Evolutionary conservation across 1,139 yeast species (phyloP), one percentile per base, ranked within the genome.

Genomic region (Debaryomyces sp.): DNA sequence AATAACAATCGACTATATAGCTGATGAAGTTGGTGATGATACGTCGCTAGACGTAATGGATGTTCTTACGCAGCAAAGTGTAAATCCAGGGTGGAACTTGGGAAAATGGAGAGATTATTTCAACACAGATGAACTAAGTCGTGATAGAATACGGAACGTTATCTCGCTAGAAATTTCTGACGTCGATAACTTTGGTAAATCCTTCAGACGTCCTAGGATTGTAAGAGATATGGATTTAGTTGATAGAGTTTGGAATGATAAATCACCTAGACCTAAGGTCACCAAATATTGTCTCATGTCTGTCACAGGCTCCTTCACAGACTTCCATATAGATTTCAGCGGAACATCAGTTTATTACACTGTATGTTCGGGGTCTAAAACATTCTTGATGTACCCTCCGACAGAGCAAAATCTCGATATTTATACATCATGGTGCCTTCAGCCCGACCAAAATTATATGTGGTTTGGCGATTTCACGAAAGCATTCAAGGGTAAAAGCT

Each of bases 331-430:
- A 41, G 97, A 91, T 65, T 91, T 91, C 66, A 96, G 96, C 2
- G 97, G 97, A 0, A 89, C 97, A 0, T 87, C 94, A 0, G 97
- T 91, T 5, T 91, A 89, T 64, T 91, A 91, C 65, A 90, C 94
- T 8, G 84, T 91, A 2, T 69, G 92, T 18, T 70, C 77, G 8
- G 97, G 97, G 0, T 59, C 74, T 4, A 91, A 91, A 61, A 77
- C 84, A 24, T 91, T 91, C 59, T 66, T 90, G 43, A 80, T 91
- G 77, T 84, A 79, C 54, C 96, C 96, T 1, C 97, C 97, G 1
- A 82, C 95, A 0, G 66, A 70, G 1, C 58, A 66, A 7, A 90
- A 90, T 56, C 71, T 90, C 46, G 62, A 68, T 13, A 73, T 80
- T 32, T 91, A 89, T 62, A 78, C 80, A 34, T 67, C 75, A 38